These are phyloP conservation scores for Sclerotinia glacialis DNA, from an alignment of 2,329 filamentous ascomycete genomes.

Conservation along the genomic window DNA sequence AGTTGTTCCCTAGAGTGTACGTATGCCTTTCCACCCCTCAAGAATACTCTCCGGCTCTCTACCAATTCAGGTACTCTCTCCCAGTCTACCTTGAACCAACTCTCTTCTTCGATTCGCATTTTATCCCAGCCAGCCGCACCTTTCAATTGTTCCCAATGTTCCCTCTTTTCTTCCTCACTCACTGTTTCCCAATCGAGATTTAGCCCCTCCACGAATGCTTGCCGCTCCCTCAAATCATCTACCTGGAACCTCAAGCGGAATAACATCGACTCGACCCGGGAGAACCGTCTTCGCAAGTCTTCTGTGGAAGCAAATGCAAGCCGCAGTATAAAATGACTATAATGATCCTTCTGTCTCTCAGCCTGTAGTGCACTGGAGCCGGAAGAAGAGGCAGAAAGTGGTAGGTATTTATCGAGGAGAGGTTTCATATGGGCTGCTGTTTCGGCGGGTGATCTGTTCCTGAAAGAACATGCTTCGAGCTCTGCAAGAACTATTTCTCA, in stretches of 20 bases:
- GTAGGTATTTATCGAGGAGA: constrained; percentile 82
- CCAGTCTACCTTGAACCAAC: constrained; percentile 97
- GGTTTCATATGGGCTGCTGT: constrained; percentile 80
- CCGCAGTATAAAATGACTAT: constrained; percentile 93
- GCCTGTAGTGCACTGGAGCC: constrained; percentile 55
- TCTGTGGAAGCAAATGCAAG: constrained; percentile 90
- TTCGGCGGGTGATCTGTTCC: constrained; percentile 82
- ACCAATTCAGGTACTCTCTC: constrained; percentile 87
- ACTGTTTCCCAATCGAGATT: constrained; percentile 84
- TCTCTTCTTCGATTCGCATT: constrained; percentile 67
- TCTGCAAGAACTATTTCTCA: constrained; percentile 69
- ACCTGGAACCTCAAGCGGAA: constrained; percentile 78
- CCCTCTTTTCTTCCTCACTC: constrained; percentile 69
- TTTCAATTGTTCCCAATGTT: constrained; percentile 37
- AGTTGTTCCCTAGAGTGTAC: constrained; percentile 84
- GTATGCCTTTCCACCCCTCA: constrained; percentile 82
- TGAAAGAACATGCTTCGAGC: constrained; percentile 91
- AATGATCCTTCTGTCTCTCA: constrained; percentile 92
- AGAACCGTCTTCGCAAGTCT: constrained; percentile 82
- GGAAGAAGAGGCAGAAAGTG: constrained; percentile 73
- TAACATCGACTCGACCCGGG: constrained; percentile 81
- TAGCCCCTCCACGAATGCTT: constrained; percentile 71
- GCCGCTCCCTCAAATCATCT: constrained; percentile 72
- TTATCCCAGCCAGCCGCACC: constrained; percentile 38
- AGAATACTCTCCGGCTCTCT: constrained; percentile 71